phyloP scores from a whole-genome alignment of 805 yeast species.

The Trichomonascus vanleenenianus region DNA sequence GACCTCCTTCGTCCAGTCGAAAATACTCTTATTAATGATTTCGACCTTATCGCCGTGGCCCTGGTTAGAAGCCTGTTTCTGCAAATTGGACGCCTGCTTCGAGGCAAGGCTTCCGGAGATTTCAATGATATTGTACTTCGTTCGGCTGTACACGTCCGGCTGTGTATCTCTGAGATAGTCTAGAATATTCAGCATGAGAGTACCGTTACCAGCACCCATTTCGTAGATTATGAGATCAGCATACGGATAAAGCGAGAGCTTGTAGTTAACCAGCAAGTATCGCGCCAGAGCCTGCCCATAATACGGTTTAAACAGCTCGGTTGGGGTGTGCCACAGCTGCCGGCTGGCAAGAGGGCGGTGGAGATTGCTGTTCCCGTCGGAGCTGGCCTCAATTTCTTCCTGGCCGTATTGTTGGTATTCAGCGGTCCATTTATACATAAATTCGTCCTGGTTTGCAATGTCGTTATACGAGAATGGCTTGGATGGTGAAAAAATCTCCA shows the following conservation, averaged over 20 bases:
- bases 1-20: slow-evolving; percentile 59
- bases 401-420: slow-evolving; percentile 43
- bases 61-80: slow-evolving; percentile 27
- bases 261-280: slow-evolving; percentile 64
- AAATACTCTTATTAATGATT: slow-evolving; percentile 65
- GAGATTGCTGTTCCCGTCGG: not conserved
- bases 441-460: slow-evolving; percentile 57
- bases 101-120: slow-evolving; percentile 55
- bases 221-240: slow-evolving; percentile 71
- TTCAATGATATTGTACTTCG: slow-evolving; percentile 66
- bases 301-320: slow-evolving; percentile 72
- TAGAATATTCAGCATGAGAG: slow-evolving; percentile 67
- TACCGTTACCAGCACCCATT: slow-evolving; percentile 88
- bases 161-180: slow-evolving; percentile 53
- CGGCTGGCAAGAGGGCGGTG: slow-evolving; percentile 29
- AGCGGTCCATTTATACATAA: slow-evolving; percentile 57
- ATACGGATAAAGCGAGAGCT: slow-evolving; percentile 59
- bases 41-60: slow-evolving; percentile 52
- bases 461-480: slow-evolving; percentile 55
- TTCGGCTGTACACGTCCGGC: slow-evolving; percentile 65
- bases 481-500: slow-evolving; percentile 64
- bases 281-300: slow-evolving; percentile 85
- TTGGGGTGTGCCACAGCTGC: slow-evolving; percentile 87
- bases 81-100: slow-evolving; percentile 38
- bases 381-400: slow-evolving; percentile 12